phyloP scores from a whole-genome alignment of 345 rosid genomes.

The Aurinia saxatilis region DNA sequence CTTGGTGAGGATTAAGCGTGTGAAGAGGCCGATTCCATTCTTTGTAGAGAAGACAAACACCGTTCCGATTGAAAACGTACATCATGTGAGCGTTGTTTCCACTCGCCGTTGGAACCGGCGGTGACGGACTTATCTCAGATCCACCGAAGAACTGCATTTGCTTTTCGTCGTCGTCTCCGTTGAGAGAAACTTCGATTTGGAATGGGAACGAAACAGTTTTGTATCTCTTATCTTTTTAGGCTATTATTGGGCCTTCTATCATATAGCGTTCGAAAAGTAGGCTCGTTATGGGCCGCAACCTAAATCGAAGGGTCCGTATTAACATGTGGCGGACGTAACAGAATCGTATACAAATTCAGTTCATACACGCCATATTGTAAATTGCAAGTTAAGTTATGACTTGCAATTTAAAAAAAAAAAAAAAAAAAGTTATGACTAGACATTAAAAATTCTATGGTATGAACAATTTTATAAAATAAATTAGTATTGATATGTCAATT shows the following conservation, averaged over 20 bases:
- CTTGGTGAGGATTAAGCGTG: conserved; percentile 78
- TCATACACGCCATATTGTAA: no score
- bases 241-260: not conserved
- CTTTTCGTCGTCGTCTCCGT: not conserved
- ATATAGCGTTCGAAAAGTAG: no score
- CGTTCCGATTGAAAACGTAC: conserved; percentile 74
- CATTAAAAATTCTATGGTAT: no score
- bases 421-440: no score
- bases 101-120: conserved; percentile 57
- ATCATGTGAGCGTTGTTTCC: conserved; percentile 93
- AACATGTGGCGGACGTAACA: no score
- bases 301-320: no score
- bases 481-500: no score
- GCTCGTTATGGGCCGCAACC: no score
- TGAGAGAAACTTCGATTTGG: not conserved
- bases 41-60: conserved; percentile 82
- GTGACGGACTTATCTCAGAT: conserved; percentile 82
- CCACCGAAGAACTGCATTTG: conserved; percentile 96
- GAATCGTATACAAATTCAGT: no score
- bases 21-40: conserved; percentile 91
- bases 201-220: not conserved
- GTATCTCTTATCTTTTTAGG: not conserved
- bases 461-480: no score
- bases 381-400: no score
- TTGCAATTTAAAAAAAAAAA: no score